Evolutionary conservation across 768 basidiomycete genomes (phyloP).

Genomic region (Rhizopogon vinicolor): DNA sequence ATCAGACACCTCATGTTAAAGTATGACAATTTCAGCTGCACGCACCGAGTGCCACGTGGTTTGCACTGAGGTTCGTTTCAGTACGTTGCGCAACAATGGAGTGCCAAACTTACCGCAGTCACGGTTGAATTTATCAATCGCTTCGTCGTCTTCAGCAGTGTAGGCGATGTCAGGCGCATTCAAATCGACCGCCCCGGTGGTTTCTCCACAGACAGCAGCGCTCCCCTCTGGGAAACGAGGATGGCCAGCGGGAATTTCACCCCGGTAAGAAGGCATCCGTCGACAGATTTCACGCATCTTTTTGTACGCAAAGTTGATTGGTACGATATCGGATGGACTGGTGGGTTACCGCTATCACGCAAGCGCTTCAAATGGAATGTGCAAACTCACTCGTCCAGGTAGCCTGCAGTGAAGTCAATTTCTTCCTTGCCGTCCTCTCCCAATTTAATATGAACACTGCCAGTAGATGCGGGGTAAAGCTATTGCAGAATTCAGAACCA

Average conservation of each 20-base stretch:
- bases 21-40: neutral
- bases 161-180: constrained; percentile 28
- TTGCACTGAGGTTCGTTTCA: constrained; percentile 11
- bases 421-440: constrained; percentile 36
- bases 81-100: neutral
- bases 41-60: constrained; percentile 32
- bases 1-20: neutral
- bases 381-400: constrained; percentile 36
- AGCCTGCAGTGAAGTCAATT: constrained; percentile 41
- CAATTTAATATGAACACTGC: constrained; percentile 43
- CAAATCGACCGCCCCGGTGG: constrained; percentile 15
- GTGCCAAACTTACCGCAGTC: constrained; percentile 9
- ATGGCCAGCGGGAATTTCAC: constrained; percentile 22
- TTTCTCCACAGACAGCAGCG: constrained; percentile 19
- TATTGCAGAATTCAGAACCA: neutral
- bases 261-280: constrained; percentile 40
- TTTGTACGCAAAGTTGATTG: constrained; percentile 24
- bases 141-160: constrained; percentile 30
- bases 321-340: constrained; percentile 22
- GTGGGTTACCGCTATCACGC: neutral
- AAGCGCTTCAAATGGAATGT: neutral
- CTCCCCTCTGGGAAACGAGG: constrained; percentile 17
- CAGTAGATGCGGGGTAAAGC: constrained; percentile 42
- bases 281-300: constrained; percentile 21
- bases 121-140: constrained; percentile 27